Conservation (phyloP, 2,329 filamentous ascomycete species). For the Sclerotinia subarctica region DNA sequence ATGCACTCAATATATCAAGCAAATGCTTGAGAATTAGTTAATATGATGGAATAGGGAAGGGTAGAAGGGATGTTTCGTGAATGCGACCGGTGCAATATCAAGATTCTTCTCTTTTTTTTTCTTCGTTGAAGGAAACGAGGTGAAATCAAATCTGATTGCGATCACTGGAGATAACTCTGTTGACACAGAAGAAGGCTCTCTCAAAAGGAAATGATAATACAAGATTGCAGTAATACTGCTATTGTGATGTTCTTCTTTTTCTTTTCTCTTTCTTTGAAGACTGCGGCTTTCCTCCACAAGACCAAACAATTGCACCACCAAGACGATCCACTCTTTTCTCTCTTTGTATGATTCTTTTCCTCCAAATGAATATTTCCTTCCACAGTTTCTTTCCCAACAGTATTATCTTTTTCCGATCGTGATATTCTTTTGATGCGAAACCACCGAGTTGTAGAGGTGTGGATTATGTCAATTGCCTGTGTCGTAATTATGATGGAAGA, state of each 20-base stretch:
- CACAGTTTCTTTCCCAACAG: slow-evolving; percentile 6
- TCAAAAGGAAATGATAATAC: slow-evolving; percentile 38
- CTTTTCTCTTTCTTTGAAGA: slow-evolving; percentile 28
- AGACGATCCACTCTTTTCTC: slow-evolving; percentile 17
- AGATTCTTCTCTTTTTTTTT: slow-evolving; percentile 40
- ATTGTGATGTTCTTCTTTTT: slow-evolving; percentile 30
- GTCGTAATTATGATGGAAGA: neutral
- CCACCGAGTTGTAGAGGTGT: neutral
- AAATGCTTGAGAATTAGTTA: slow-evolving; percentile 31
- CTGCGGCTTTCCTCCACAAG: slow-evolving; percentile 24
- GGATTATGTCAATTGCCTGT: neutral
- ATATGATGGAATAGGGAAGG: slow-evolving; percentile 30
- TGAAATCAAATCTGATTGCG: slow-evolving; percentile 41
- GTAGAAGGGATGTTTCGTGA: slow-evolving; percentile 30
- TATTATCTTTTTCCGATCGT: neutral
- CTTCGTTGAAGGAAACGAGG: slow-evolving; percentile 38
- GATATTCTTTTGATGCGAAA: neutral
- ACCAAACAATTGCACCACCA: slow-evolving; percentile 19
- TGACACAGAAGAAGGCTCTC: slow-evolving; percentile 35
- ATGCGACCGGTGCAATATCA: slow-evolving; percentile 38
- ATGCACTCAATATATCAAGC: slow-evolving; percentile 30
- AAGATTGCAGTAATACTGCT: slow-evolving; percentile 38
- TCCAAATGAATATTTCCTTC: slow-evolving; percentile 17
- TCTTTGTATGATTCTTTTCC: slow-evolving; percentile 17
- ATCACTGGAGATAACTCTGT: slow-evolving; percentile 38